Conservation (phyloP, 768 basidiomycete species). For the Dendrothele bispora region DNA sequence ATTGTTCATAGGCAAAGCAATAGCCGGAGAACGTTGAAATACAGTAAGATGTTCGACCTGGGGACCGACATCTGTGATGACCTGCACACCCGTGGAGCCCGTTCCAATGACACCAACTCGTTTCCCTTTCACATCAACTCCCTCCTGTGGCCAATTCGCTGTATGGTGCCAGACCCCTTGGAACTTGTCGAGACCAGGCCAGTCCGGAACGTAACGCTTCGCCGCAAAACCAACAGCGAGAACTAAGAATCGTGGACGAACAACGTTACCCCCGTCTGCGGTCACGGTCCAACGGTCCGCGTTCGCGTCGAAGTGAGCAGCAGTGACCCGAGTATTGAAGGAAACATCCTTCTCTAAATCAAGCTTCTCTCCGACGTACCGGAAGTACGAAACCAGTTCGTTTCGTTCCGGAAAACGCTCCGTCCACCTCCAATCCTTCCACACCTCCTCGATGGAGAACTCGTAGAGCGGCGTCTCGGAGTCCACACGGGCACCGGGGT, state of each 20-base stretch:
- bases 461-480: neutral
- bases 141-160: neutral
- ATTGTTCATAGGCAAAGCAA: neutral
- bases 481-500: neutral
- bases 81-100: constrained; percentile 1
- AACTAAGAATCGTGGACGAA: neutral
- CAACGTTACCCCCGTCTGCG: neutral
- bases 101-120: neutral
- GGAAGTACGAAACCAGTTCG: neutral
- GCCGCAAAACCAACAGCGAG: neutral
- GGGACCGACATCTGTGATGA: neutral
- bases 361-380: neutral
- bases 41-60: neutral
- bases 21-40: neutral
- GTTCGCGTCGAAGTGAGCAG: neutral
- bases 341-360: neutral
- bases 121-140: neutral
- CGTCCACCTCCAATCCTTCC: too few species aligned
- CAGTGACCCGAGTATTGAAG: neutral
- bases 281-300: neutral
- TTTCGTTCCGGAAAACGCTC: neutral
- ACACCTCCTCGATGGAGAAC: neutral
- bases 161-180: neutral
- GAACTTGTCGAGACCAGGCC: neutral
- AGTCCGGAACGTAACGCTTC: neutral